Evolutionary conservation across 805 yeast genomes (phyloP).

Genomic region (Danielia oregonensis): DNA sequence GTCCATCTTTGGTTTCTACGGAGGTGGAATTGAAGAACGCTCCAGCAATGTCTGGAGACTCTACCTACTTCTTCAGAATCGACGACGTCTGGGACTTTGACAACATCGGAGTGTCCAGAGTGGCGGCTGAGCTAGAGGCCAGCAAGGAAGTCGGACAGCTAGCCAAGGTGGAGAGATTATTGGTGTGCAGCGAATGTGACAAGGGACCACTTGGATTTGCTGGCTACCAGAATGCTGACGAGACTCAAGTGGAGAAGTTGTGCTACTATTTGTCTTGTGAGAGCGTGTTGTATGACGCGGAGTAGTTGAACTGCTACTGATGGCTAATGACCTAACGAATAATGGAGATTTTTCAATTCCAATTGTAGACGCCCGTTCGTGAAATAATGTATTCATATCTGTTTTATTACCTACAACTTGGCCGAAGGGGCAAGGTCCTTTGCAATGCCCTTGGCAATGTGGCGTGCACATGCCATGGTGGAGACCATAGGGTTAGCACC

Average conservation of each 20-base stretch:
- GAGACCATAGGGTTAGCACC: slow-evolving; percentile 55
- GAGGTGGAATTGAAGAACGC: slow-evolving; percentile 17
- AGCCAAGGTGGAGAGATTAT: slow-evolving; percentile 45
- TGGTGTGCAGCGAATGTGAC: slow-evolving; percentile 76
- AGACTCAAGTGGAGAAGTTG: slow-evolving; percentile 35
- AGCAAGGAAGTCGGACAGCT: slow-evolving; percentile 15
- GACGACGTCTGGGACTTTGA: slow-evolving; percentile 76
- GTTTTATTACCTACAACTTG: slow-evolving; percentile 25
- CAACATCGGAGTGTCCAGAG: slow-evolving; percentile 68
- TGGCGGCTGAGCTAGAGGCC: slow-evolving; percentile 24
- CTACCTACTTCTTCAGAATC: slow-evolving; percentile 36
- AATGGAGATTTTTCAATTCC: too few species aligned
- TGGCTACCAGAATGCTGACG: slow-evolving; percentile 29
- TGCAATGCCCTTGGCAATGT: slow-evolving; percentile 35
- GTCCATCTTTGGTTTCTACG: slow-evolving; percentile 7
- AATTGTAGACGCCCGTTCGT: too few species aligned
- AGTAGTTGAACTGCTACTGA: too few species aligned
- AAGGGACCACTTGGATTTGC: slow-evolving; percentile 75
- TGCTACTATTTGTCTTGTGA: slow-evolving; percentile 43
- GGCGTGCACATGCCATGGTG: slow-evolving; percentile 45
- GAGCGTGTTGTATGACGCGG: slow-evolving; percentile 40
- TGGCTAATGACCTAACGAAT: too few species aligned
- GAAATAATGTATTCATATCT: too few species aligned
- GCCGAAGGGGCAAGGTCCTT: slow-evolving; percentile 27
- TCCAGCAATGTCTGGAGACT: slow-evolving; percentile 26